These are phyloP conservation scores for Acer saccharum DNA, from an alignment of 345 rosid genomes.

Conservation along the genomic window DNA sequence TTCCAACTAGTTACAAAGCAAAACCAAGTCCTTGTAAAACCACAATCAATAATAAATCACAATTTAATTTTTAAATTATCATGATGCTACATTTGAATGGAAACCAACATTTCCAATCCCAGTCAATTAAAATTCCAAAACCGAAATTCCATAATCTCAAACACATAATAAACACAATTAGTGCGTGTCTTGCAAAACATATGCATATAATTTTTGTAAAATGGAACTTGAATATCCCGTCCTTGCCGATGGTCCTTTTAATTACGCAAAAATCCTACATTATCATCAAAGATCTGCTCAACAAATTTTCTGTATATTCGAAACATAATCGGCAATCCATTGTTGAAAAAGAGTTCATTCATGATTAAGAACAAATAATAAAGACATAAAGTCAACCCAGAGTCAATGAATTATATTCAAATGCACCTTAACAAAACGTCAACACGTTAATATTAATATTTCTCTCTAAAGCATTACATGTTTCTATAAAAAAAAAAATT, in stretches of 20 bases:
- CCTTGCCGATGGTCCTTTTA: not conserved
- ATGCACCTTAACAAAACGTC: not conserved
- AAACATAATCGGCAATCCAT: not conserved
- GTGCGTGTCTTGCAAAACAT: not conserved
- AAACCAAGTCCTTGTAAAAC: not conserved
- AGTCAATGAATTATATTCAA: not conserved
- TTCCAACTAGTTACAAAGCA: not conserved
- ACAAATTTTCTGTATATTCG: not conserved
- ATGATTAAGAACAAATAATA: too few relatives aligned
- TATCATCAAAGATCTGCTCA: not conserved
- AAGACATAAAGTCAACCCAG: not conserved
- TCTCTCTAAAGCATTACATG: not conserved
- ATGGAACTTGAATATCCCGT: not conserved
- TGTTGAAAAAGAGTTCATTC: too few relatives aligned
- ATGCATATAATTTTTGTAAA: not conserved
- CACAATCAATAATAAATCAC: not conserved
- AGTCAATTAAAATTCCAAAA: not conserved
- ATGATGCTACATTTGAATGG: not conserved
- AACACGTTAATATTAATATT: not conserved
- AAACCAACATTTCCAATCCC: not conserved
- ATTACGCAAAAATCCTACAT: not conserved
- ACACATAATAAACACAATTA: not conserved
- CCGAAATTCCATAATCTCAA: not conserved
- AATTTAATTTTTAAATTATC: not conserved
- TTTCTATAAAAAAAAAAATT: not conserved